These are phyloP conservation scores for Trichoderma afroharzianum DNA, from an alignment of 2,329 filamentous ascomycete species.

Conservation along the genomic window DNA sequence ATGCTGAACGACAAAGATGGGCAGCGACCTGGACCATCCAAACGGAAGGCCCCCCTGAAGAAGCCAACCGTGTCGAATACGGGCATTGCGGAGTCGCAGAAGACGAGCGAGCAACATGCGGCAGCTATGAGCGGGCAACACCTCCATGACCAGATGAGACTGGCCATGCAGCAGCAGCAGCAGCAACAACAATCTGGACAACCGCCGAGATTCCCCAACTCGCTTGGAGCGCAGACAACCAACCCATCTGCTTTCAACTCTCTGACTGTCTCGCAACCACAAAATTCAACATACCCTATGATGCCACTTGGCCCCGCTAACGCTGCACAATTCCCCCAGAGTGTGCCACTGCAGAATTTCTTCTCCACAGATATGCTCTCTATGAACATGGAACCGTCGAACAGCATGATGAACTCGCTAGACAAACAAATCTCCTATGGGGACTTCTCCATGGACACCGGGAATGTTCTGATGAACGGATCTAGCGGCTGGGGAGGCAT, in stretches of 20 bases:
- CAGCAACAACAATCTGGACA: slow-evolving; percentile 15
- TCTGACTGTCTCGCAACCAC: slow-evolving; percentile 40
- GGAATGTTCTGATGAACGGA: slow-evolving; percentile 41
- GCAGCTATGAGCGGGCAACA: not conserved
- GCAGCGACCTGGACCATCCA: slow-evolving; percentile 25
- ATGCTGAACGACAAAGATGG: slow-evolving; percentile 45
- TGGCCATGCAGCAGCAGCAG: slow-evolving; percentile 22
- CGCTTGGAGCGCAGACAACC: slow-evolving; percentile 40
- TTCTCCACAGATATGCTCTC: slow-evolving; percentile 53
- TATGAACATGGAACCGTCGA: slow-evolving; percentile 48
- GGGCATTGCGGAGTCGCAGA: slow-evolving; percentile 10
- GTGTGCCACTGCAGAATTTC: slow-evolving; percentile 37
- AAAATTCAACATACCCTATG: slow-evolving; percentile 41
- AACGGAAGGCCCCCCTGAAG: slow-evolving; percentile 39
- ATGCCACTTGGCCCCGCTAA: slow-evolving; percentile 52
- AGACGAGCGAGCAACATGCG: not conserved
- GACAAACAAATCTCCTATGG: slow-evolving; percentile 74
- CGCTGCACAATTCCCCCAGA: slow-evolving; percentile 38
- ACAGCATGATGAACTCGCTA: slow-evolving; percentile 61
- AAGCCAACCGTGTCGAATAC: slow-evolving; percentile 24
- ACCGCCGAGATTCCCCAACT: slow-evolving; percentile 41
- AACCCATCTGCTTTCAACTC: slow-evolving; percentile 39
- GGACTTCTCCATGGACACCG: slow-evolving; percentile 58
- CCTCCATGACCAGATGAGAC: slow-evolving; percentile 4
- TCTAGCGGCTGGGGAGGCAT: slow-evolving; percentile 42